These are phyloP conservation scores for Backusella macrospora DNA, from an alignment of 192 early-diverging fungal species.

Conservation along the genomic window DNA sequence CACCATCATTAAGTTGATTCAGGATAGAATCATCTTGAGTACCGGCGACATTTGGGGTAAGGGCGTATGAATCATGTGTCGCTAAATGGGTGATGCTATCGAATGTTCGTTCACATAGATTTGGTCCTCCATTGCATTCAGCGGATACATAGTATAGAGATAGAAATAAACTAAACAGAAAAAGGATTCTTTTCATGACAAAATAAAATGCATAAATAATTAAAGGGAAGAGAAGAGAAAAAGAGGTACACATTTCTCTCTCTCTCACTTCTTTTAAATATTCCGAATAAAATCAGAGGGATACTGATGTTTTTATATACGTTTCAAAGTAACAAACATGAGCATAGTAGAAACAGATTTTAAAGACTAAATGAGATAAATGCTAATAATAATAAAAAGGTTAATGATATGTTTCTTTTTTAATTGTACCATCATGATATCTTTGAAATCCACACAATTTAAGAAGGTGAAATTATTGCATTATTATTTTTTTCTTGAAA, in stretches of 20 bases:
- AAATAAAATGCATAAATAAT: not conserved
- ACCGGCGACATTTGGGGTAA: slow-evolving; percentile 49
- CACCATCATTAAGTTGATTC: slow-evolving; percentile 70
- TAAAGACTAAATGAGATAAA: no score
- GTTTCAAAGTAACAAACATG: not conserved
- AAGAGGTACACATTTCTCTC: not conserved
- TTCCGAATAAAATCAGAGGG: not conserved
- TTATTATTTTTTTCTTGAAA: no score
- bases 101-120: slow-evolving; percentile 63
- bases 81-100: slow-evolving; percentile 63
- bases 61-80: slow-evolving; percentile 77
- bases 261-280: not conserved
- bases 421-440: no score
- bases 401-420: no score
- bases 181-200: not conserved
- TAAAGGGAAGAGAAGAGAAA: not conserved
- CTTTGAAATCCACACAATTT: no score
- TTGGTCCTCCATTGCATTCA: slow-evolving; percentile 65
- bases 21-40: slow-evolving; percentile 66
- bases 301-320: not conserved
- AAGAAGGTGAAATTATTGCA: no score
- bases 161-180: not conserved
- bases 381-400: no score
- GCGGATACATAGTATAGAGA: not conserved
- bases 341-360: not conserved